A percentile compares a stretch with the other conserved stretches of the same genome.
Conservation (phyloP, 1,284 basidiomycete genomes). For the Malassezia caprae region DNA sequence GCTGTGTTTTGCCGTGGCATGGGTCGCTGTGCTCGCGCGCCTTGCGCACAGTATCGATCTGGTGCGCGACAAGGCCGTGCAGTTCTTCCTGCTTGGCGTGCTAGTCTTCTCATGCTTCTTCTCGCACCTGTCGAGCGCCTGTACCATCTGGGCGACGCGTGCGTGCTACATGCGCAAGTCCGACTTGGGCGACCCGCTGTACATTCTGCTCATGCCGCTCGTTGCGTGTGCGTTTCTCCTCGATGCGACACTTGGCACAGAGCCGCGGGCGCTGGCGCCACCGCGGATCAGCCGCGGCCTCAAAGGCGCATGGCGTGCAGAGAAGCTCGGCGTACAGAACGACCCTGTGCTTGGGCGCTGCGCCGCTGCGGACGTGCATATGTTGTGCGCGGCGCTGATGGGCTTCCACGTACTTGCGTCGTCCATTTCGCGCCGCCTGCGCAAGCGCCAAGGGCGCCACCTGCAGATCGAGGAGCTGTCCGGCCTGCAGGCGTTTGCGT, state of each 20-base stretch:
- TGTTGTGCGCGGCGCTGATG: constrained; percentile 4
- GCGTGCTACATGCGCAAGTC: constrained; percentile 9
- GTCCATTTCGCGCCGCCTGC: not conserved
- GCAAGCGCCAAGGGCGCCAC: constrained; percentile 5
- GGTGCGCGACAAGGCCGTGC: not conserved
- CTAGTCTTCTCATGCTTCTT: constrained; percentile 5
- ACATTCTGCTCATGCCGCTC: constrained; percentile 8
- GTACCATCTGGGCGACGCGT: constrained; percentile 14
- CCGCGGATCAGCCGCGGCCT: not conserved
- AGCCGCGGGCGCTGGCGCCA: not conserved
- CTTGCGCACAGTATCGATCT: not conserved
- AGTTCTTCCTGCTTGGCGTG: not conserved
- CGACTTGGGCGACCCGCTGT: constrained; percentile 10
- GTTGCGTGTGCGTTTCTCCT: not conserved
- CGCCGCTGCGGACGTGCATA: constrained; percentile 1
- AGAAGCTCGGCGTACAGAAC: not conserved
- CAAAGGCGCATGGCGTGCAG: constrained; percentile 2
- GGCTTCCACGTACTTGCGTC: constrained; percentile 11
- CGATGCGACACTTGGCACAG: not conserved
- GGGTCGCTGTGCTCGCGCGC: not conserved
- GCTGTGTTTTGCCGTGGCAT: not conserved
- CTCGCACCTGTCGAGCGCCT: not conserved
- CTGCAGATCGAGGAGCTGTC: constrained; percentile 3
- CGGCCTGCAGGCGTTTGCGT: not conserved
- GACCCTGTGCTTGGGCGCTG: not conserved